These are phyloP conservation scores for Citrus medica DNA, from an alignment of 345 rosid genomes.

Conservation along the genomic window DNA sequence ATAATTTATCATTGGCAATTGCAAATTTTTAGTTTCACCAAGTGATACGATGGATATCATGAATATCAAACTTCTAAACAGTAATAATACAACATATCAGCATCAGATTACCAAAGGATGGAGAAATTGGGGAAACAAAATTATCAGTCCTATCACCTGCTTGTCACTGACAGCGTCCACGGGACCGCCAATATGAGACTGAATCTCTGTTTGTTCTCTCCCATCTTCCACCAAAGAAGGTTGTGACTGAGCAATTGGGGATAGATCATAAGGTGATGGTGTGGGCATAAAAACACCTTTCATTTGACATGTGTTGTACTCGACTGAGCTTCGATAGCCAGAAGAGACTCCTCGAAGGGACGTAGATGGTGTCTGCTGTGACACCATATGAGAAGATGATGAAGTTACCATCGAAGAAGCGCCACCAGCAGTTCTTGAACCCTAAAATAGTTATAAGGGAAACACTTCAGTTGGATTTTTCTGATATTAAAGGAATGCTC, in stretches of 20 bases:
- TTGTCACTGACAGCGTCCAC: conserved; percentile 49
- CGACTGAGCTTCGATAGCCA: conserved; percentile 55
- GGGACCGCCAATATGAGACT: conserved; percentile 47
- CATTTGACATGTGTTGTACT: conserved; percentile 62
- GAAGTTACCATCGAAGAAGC: conserved; percentile 45
- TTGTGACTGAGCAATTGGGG: conserved; percentile 42
- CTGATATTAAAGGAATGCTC: background rate
- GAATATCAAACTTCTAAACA: conserved; percentile 4
- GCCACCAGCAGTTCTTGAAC: conserved; percentile 67
- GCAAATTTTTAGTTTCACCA: background rate
- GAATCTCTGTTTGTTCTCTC: conserved; percentile 48
- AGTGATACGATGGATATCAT: conserved; percentile 1
- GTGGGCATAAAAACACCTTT: conserved; percentile 76
- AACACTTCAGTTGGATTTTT: background rate
- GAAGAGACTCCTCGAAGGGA: conserved; percentile 59
- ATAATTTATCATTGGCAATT: background rate
- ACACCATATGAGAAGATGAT: conserved; percentile 59
- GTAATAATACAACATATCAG: conserved; percentile 4
- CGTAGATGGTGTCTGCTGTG: conserved; percentile 63
- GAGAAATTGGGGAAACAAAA: background rate
- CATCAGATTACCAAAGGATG: conserved; percentile 8
- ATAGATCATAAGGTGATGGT: conserved; percentile 60
- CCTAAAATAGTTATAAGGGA: conserved; percentile 40
- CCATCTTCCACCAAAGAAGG: conserved; percentile 52
- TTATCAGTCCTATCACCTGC: conserved; percentile 48